These are phyloP conservation scores for Helotiales sp. DNA, from an alignment of 2,329 filamentous ascomycete species.

Conservation along the genomic window DNA sequence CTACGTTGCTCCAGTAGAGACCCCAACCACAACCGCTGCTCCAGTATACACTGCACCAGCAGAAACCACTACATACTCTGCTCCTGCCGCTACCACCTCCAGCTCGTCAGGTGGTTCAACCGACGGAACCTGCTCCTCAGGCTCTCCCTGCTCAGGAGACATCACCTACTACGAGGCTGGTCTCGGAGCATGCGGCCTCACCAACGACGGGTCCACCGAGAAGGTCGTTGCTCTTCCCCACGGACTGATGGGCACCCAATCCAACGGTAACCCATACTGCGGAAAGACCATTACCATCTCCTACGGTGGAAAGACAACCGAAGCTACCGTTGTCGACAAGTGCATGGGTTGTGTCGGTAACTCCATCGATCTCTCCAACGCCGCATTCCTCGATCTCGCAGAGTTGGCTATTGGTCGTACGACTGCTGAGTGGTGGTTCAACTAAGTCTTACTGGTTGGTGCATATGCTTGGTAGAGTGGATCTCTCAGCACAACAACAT, in stretches of 20 bases:
- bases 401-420: slow-evolving; percentile 45
- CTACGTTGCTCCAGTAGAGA: slow-evolving; percentile 9
- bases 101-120: slow-evolving; percentile 25
- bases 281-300: slow-evolving; percentile 65
- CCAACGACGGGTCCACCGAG: slow-evolving; percentile 55
- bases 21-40: slow-evolving; percentile 8
- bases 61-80: slow-evolving; percentile 10
- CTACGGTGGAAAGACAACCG: slow-evolving; percentile 56
- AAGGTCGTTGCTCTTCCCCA: slow-evolving; percentile 70
- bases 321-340: slow-evolving; percentile 69
- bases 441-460: slow-evolving; percentile 24
- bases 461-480: slow-evolving; percentile 30
- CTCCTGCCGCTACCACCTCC: slow-evolving; percentile 15
- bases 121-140: slow-evolving; percentile 34
- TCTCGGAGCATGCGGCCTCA: slow-evolving; percentile 66
- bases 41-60: slow-evolving; percentile 11
- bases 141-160: slow-evolving; percentile 54
- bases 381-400: slow-evolving; percentile 54
- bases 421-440: slow-evolving; percentile 48
- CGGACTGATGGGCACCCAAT: slow-evolving; percentile 60
- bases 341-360: slow-evolving; percentile 64
- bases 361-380: slow-evolving; percentile 61
- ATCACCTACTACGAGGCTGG: slow-evolving; percentile 75
- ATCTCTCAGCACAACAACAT: slow-evolving; percentile 28
- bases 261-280: slow-evolving; percentile 71